phyloP scores from a whole-genome alignment of 2,329 filamentous ascomycete genomes.

The Chrysoporthe puriensis region DNA sequence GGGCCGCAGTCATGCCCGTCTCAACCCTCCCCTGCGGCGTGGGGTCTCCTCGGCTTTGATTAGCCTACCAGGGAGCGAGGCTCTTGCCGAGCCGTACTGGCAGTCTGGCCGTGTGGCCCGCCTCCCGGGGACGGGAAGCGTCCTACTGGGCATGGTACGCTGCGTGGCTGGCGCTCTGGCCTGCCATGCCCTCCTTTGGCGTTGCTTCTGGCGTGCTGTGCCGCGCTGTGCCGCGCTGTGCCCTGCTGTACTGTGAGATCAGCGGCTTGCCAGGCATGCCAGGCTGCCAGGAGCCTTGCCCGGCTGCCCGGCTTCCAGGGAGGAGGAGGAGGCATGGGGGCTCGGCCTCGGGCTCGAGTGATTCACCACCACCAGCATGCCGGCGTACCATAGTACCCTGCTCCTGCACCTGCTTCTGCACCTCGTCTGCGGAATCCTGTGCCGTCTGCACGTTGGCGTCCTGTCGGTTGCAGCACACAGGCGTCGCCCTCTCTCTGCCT shows the following conservation, averaged over 20 bases:
- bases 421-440: slow-evolving; percentile 3
- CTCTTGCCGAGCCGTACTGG: slow-evolving; percentile 27
- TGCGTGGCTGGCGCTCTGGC: too few relatives aligned
- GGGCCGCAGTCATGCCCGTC: slow-evolving; percentile 18
- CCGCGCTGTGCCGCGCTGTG: neutral
- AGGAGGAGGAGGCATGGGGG: neutral
- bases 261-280: neutral
- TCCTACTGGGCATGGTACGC: slow-evolving; percentile 7
- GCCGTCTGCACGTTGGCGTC: slow-evolving; percentile 10
- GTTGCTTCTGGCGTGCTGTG: too few relatives aligned
- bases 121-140: slow-evolving; percentile 23
- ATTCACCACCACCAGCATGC: neutral
- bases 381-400: neutral
- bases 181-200: too few relatives aligned
- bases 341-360: neutral
- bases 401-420: neutral
- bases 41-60: slow-evolving; percentile 23
- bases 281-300: too few relatives aligned
- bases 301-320: neutral
- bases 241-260: neutral
- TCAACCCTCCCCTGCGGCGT: slow-evolving; percentile 23
- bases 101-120: slow-evolving; percentile 23
- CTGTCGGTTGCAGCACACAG: slow-evolving; percentile 4
- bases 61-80: slow-evolving; percentile 25
- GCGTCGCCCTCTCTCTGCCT: neutral